Evolutionary conservation across 495 filamentous ascomycete genomes (phyloP), one percentile per base, ranked within the genome.

Genomic region (Xylaria palmicola): DNA sequence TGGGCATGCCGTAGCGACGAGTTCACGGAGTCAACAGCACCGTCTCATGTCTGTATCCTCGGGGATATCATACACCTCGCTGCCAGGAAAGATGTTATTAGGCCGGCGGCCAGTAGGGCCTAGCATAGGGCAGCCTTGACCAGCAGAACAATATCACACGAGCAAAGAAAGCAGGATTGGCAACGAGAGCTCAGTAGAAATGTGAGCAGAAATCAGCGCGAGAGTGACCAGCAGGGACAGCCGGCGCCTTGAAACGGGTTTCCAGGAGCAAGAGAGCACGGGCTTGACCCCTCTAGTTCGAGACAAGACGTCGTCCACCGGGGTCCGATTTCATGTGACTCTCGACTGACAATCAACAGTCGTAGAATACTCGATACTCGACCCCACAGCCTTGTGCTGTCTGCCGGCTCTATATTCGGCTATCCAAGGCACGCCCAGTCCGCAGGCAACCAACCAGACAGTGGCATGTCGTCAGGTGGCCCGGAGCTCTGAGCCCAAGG

Each of bases 281-380:
- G 17, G 5, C 7, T 24, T 17, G 20, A 13, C 6, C 17, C 26
- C 22, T 30, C 19, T 59, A 24, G 48, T 45, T 59, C n/a, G 43
- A 48, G 49, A 3, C 26, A 50, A 29, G 26, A 26, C 43, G 8
- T 19, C n/a, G 40, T 22, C 19, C 6, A 26, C 1, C 34, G 34
- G 22, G 50, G 6, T 58, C n/a, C 26, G 30, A 41, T 20, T 40
- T 24, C 56, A 59, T 59, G 56, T 50, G 56, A 27, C 10, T 48
- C 7, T 5, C 26, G 40, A 12, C 17, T 29, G 8, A 6, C 29
- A 17, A 48, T 22, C 0, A 39, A 4, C 2, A 37, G 0, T 7
- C 20, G 10, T 4, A 50, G 36, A 41, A n/a, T 7, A 30, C n/a
- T n/a, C n/a, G n/a, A 13, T 7, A 6, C 26, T 32, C 20, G 26